Evolutionary conservation across 2,329 filamentous ascomycete genomes (phyloP).

Genomic region (Arachnomyces sp.): DNA sequence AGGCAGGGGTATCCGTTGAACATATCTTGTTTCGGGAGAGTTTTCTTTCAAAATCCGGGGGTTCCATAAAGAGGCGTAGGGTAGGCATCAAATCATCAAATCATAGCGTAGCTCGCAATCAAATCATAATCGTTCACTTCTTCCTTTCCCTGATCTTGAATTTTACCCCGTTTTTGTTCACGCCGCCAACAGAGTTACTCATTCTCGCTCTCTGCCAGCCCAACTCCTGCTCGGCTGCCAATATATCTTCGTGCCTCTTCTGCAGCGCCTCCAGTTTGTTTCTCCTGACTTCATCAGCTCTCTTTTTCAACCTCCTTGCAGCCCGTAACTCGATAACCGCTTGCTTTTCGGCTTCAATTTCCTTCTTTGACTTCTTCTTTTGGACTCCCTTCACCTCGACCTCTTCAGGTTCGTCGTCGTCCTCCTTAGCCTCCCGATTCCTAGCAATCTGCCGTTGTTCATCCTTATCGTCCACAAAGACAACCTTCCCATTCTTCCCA

Average conservation of each 20-base stretch:
- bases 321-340: slow-evolving; percentile 30
- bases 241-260: slow-evolving; percentile 47
- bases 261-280: slow-evolving; percentile 45
- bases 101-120: background rate
- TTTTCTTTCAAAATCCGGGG: background rate
- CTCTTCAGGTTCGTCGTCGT: slow-evolving; percentile 8
- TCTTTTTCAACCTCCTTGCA: slow-evolving; percentile 40
- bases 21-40: background rate
- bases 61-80: too few species aligned
- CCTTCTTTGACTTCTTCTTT: slow-evolving; percentile 38
- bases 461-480: slow-evolving; percentile 33
- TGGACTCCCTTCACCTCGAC: slow-evolving; percentile 13
- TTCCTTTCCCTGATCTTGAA: slow-evolving; percentile 58
- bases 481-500: slow-evolving; percentile 22
- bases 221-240: slow-evolving; percentile 47
- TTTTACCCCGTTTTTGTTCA: slow-evolving; percentile 56
- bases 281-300: slow-evolving; percentile 40
- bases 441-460: slow-evolving; percentile 24
- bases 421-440: slow-evolving; percentile 17
- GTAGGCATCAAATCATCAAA: slow-evolving; percentile 2
- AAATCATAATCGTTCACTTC: slow-evolving; percentile 28
- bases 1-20: background rate
- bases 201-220: slow-evolving; percentile 54
- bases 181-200: slow-evolving; percentile 51
- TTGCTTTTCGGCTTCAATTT: slow-evolving; percentile 35